Percentiles rank a stretch among this genome's conserved stretches.
These are phyloP conservation scores for Botryotinia globosa DNA, from an alignment of 2,329 filamentous ascomycete species.

Conservation along the genomic window DNA sequence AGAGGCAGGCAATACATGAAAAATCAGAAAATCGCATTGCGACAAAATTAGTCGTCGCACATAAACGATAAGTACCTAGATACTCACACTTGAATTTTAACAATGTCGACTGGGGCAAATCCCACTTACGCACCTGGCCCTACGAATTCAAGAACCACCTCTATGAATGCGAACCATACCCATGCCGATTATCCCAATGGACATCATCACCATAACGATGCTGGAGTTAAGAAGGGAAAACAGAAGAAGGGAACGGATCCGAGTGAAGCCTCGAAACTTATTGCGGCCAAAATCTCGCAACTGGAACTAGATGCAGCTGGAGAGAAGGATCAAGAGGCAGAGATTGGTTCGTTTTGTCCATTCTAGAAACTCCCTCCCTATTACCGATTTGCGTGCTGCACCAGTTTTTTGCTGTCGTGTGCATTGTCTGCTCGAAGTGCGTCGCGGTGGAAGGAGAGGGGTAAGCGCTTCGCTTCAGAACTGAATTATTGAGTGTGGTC, in stretches of 20 bases:
- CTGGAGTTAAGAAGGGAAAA: constrained; percentile 72
- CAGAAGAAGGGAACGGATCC: constrained; percentile 81
- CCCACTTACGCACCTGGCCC: constrained; percentile 42
- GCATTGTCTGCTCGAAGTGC: background rate
- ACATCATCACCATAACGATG: constrained; percentile 44
- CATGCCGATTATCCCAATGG: constrained; percentile 38
- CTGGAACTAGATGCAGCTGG: constrained; percentile 89
- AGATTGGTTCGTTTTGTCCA: constrained; percentile 71
- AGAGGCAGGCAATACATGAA: constrained; percentile 15
- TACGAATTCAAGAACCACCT: constrained; percentile 35
- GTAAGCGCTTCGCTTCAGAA: constrained; percentile 19
- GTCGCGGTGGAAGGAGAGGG: constrained; percentile 18
- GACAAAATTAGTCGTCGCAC: constrained; percentile 14
- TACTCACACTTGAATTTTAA: background rate
- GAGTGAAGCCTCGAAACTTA: constrained; percentile 84
- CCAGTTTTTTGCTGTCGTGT: constrained; percentile 1
- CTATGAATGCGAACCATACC: constrained; percentile 29
- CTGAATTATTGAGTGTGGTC: constrained; percentile 2
- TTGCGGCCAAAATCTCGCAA: constrained; percentile 92
- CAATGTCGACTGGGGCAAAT: constrained; percentile 39
- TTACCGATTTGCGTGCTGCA: background rate
- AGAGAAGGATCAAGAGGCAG: constrained; percentile 91
- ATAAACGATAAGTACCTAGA: constrained; percentile 20
- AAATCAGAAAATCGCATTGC: constrained; percentile 15
- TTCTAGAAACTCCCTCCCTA: constrained; percentile 23